These are phyloP conservation scores for Gynostemma pentaphyllum DNA, from an alignment of 306 rosid genomes.

Conservation along the genomic window DNA sequence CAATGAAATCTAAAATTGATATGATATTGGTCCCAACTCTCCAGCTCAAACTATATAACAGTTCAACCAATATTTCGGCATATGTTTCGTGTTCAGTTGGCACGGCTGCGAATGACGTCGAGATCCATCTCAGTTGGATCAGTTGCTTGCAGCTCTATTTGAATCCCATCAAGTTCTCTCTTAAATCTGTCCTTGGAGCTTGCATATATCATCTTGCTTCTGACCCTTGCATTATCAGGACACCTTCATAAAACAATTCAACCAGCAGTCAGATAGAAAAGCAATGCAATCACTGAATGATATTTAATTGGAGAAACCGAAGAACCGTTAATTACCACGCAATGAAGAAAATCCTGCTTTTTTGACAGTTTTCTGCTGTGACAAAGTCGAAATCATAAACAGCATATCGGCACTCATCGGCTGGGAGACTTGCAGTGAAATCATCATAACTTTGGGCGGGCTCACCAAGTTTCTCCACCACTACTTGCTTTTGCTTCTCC, in stretches of 20 bases:
- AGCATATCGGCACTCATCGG: conserved; percentile 65
- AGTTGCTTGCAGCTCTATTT: conserved; percentile 60
- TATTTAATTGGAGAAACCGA: neutral
- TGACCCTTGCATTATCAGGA: conserved; percentile 44
- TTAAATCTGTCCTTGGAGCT: conserved; percentile 50
- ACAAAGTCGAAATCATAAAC: conserved; percentile 61
- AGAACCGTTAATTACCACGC: conserved; percentile 36
- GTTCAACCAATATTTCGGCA: neutral
- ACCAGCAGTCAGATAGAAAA: neutral
- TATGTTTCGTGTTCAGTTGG: conserved; percentile 24
- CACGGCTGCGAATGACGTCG: conserved; percentile 54
- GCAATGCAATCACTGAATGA: neutral
- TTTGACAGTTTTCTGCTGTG: conserved; percentile 49
- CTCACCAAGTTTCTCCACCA: conserved; percentile 56
- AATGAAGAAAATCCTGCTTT: conserved; percentile 57
- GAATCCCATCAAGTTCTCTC: conserved; percentile 61
- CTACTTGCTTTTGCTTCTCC: conserved; percentile 60
- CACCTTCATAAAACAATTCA: conserved; percentile 35
- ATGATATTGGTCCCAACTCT: conserved; percentile 28
- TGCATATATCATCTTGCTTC: conserved; percentile 13
- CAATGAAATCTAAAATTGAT: conserved; percentile 35
- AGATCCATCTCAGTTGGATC: conserved; percentile 67
- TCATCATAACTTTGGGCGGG: conserved; percentile 50
- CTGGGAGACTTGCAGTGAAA: conserved; percentile 51
- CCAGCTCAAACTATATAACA: conserved; percentile 14